phyloP scores from a whole-genome alignment of 352 stramenopile genomes.

The Phytophthora idaei region DNA sequence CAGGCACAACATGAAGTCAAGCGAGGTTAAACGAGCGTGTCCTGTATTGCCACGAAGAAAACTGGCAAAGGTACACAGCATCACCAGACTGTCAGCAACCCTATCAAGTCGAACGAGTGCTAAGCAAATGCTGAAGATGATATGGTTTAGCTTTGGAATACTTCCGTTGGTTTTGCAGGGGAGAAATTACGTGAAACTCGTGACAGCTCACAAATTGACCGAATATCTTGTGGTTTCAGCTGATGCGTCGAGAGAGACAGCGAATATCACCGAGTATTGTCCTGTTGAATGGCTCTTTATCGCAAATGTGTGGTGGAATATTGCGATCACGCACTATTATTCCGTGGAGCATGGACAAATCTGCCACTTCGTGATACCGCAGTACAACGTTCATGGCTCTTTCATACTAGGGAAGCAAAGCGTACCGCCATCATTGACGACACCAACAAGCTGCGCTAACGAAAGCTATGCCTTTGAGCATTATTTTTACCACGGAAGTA shows the following conservation, averaged over 20 bases:
- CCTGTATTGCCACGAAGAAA: neutral
- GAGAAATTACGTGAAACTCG: conserved; percentile 26
- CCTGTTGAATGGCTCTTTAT: conserved; percentile 21
- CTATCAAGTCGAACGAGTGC: neutral
- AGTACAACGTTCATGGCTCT: conserved; percentile 32
- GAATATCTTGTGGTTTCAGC: conserved; percentile 18
- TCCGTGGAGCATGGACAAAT: conserved; percentile 1
- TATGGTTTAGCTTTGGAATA: conserved; percentile 20
- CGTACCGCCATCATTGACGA: conserved; percentile 1
- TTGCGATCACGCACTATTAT: conserved; percentile 26
- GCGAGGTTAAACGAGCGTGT: neutral
- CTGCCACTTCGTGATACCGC: conserved; percentile 34
- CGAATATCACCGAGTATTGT: conserved; percentile 7
- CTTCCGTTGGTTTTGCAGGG: conserved; percentile 22
- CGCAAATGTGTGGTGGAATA: conserved; percentile 24
- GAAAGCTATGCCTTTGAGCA: conserved; percentile 30
- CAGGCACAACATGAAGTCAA: neutral
- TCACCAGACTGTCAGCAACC: neutral
- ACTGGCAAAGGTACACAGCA: neutral
- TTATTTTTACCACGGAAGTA: conserved; percentile 36
- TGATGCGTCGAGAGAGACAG: conserved; percentile 1
- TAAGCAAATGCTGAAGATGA: conserved; percentile 13
- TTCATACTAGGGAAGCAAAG: conserved; percentile 15
- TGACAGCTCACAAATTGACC: conserved; percentile 26
- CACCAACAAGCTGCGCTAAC: conserved; percentile 4